Conservation (phyloP, 179 eudicot species). For the Monotropa hypopitys region DNA sequence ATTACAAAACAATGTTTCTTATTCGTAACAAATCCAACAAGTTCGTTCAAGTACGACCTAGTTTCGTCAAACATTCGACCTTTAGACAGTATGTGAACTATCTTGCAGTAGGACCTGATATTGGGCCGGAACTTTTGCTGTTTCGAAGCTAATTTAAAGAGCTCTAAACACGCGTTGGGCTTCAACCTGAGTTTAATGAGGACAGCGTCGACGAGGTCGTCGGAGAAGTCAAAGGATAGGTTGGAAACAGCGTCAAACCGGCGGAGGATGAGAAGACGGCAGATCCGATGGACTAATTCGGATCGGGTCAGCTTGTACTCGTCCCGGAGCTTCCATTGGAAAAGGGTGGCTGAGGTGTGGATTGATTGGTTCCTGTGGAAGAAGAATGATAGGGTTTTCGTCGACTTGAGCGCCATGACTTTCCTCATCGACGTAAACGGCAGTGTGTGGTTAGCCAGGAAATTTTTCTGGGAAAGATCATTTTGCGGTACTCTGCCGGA, state of each 20-base stretch:
- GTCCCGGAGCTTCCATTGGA: slow-evolving; percentile 22
- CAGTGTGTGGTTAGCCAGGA: background rate
- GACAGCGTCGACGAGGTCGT: slow-evolving; percentile 36
- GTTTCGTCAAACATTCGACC: slow-evolving; percentile 48
- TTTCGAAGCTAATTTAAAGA: slow-evolving; percentile 39
- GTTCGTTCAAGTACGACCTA: slow-evolving; percentile 28
- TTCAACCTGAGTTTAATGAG: slow-evolving; percentile 34
- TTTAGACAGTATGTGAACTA: slow-evolving; percentile 58
- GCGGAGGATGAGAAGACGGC: slow-evolving; percentile 44
- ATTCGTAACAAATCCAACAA: slow-evolving; percentile 25
- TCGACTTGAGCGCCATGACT: background rate
- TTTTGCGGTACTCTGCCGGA: background rate
- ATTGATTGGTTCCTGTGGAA: slow-evolving; percentile 6
- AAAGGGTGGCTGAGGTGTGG: slow-evolving; percentile 10
- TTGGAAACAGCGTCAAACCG: slow-evolving; percentile 34
- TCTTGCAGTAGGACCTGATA: slow-evolving; percentile 30
- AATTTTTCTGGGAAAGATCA: background rate
- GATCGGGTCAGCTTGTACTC: slow-evolving; percentile 22
- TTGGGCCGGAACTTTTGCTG: slow-evolving; percentile 37
- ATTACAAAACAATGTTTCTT: slow-evolving; percentile 10
- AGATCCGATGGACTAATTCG: slow-evolving; percentile 38
- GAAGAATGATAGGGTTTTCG: slow-evolving; percentile 3
- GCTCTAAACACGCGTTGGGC: slow-evolving; percentile 39
- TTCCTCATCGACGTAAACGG: background rate
- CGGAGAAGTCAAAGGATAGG: slow-evolving; percentile 45